Evolutionary conservation across 345 rosid genomes (phyloP).

Genomic region (Gossypium arboreum): DNA sequence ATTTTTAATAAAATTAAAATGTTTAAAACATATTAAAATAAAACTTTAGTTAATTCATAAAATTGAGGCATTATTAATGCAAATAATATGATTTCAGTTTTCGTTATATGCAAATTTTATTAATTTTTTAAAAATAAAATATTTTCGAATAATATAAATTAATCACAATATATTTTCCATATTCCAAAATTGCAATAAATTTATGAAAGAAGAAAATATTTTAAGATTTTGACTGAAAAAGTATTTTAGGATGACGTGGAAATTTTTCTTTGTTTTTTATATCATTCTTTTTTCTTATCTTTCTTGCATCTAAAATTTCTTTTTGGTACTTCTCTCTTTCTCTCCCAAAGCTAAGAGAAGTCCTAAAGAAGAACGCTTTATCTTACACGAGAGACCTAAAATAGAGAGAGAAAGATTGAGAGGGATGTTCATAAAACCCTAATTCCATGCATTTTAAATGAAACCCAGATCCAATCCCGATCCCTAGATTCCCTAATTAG

Average conservation of each 20-base stretch:
- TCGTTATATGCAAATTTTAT: no score
- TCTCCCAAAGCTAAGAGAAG: background rate
- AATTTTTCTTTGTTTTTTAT: background rate
- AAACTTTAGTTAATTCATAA: no score
- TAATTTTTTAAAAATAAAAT: no score
- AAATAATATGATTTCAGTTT: no score
- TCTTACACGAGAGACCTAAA: constrained; percentile 7
- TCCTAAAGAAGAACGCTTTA: background rate
- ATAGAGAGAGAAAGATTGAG: constrained; percentile 11
- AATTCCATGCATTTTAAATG: constrained; percentile 10
- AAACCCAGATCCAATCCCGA: constrained; percentile 6
- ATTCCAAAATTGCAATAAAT: no score
- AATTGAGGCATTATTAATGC: no score
- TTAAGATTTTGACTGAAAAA: background rate
- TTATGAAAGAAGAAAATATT: no score
- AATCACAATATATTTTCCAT: no score
- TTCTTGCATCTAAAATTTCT: background rate
- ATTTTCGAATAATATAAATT: no score
- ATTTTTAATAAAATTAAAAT: no score
- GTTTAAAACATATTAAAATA: no score
- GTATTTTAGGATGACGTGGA: background rate
- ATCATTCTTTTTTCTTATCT: background rate
- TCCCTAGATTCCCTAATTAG: background rate
- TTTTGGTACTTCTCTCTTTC: background rate
- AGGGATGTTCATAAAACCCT: constrained; percentile 26